Percentiles rank a stretch among this genome's conserved stretches.
phyloP scores from a whole-genome alignment of 192 early-diverging fungal species.

The Rhizophagus sp. region DNA sequence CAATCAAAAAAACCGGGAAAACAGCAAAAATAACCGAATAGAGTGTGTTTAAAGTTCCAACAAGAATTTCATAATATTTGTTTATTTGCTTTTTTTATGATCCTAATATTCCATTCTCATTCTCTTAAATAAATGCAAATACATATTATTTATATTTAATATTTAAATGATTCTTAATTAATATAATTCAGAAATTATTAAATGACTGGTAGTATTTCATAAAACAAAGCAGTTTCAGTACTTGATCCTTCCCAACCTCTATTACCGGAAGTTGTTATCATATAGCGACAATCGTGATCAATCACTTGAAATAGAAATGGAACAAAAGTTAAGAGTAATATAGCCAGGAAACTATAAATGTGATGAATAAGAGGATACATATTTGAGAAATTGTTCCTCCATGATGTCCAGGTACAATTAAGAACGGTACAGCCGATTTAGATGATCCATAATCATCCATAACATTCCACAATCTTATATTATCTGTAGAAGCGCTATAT shows the following conservation, averaged over 20 bases:
- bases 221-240: constrained; percentile 84
- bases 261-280: constrained; percentile 92
- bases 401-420: constrained; percentile 93
- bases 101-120: too few species aligned
- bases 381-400: constrained; percentile 80
- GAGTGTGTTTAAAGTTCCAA: background rate
- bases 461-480: constrained; percentile 90
- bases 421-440: constrained; percentile 73
- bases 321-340: background rate
- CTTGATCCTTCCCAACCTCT: constrained; percentile 94
- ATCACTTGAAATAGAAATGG: constrained; percentile 51
- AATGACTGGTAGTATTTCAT: constrained; percentile 69
- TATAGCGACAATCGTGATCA: constrained; percentile 71
- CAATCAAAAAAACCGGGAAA: background rate
- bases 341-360: background rate
- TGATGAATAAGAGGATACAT: constrained; percentile 39
- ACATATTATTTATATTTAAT: too few species aligned
- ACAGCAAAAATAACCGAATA: background rate
- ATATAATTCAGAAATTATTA: background rate
- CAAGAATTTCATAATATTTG: too few species aligned
- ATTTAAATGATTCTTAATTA: too few species aligned
- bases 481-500: constrained; percentile 85
- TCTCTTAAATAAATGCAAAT: too few species aligned
- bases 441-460: constrained; percentile 43
- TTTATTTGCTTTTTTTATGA: too few species aligned